Evolutionary conservation across 495 filamentous ascomycete genomes (phyloP).

Genomic region (Aspergillus indologenus): DNA sequence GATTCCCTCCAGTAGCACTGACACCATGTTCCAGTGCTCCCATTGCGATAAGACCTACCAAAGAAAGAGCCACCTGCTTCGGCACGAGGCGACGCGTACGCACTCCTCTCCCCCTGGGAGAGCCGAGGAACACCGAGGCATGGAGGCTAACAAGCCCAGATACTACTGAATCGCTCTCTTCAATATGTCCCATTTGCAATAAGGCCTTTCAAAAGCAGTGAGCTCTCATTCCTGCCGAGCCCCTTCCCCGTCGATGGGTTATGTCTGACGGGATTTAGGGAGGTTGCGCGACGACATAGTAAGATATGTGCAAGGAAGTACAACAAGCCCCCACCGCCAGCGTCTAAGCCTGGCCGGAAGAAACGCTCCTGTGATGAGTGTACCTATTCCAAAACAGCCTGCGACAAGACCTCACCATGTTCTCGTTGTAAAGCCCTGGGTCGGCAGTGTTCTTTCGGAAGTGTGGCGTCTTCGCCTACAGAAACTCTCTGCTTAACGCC

Average conservation of each 20-base stretch:
- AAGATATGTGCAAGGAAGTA: constrained; percentile 36
- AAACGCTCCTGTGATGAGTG: constrained; percentile 35
- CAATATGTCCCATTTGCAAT: constrained; percentile 36
- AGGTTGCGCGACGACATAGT: constrained; percentile 37
- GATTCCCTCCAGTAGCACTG: background rate
- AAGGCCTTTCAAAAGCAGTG: constrained; percentile 37
- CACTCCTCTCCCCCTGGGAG: background rate
- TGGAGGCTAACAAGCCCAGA: constrained; percentile 26
- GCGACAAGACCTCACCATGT: constrained; percentile 32
- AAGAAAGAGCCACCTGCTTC: constrained; percentile 31
- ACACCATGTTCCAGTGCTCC: constrained; percentile 32
- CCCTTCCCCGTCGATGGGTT: background rate
- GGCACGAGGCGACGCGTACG: constrained; percentile 35
- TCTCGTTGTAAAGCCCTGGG: constrained; percentile 28
- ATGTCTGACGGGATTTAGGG: constrained; percentile 19
- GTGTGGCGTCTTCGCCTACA: constrained; percentile 3
- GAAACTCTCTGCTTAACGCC: constrained; percentile 6
- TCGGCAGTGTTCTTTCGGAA: constrained; percentile 24
- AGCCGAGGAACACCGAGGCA: background rate
- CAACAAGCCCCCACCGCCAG: constrained; percentile 29
- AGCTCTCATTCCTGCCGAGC: background rate
- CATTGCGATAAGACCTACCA: constrained; percentile 33
- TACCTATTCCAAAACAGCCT: constrained; percentile 30
- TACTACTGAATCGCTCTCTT: constrained; percentile 23
- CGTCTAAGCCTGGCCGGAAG: constrained; percentile 35